Percentiles rank a stretch among this genome's conserved stretches.
Evolutionary conservation across 805 yeast species (phyloP).

Genomic region (Sungouiozyma ichnusensis): DNA sequence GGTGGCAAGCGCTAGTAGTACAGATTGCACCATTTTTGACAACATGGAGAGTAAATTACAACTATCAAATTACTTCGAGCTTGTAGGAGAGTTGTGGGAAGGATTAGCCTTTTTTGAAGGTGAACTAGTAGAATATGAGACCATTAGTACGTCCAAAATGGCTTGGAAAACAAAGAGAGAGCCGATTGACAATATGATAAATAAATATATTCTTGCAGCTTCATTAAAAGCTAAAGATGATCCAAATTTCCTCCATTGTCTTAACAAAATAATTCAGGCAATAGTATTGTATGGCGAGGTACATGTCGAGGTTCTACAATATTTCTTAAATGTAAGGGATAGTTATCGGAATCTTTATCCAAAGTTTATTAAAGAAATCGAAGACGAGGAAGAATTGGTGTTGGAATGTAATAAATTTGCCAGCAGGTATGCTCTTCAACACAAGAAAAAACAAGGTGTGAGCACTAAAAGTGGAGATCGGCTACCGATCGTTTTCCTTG

Average conservation of each 20-base stretch:
- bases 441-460: not conserved
- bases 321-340: constrained; percentile 19
- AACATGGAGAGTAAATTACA: constrained; percentile 2
- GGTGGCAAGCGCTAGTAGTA: not conserved
- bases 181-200: constrained; percentile 29
- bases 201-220: constrained; percentile 31
- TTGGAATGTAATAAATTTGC: not conserved
- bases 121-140: constrained; percentile 9
- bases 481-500: not conserved
- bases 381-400: not conserved
- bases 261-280: constrained; percentile 35
- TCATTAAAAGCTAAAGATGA: constrained; percentile 30
- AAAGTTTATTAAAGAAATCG: not conserved
- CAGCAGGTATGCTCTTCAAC: not conserved
- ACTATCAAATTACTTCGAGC: constrained; percentile 11
- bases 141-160: not conserved
- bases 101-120: constrained; percentile 12
- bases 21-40: constrained; percentile 8
- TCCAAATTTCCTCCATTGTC: constrained; percentile 25
- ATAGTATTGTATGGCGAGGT: constrained; percentile 36
- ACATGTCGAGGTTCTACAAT: constrained; percentile 34
- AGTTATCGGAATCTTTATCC: not conserved
- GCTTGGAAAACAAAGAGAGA: constrained; percentile 8
- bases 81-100: constrained; percentile 12
- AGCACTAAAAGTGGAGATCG: not conserved